phyloP scores from a whole-genome alignment of 2,329 filamentous ascomycete species.

The Mycosphaerella arachidis region DNA sequence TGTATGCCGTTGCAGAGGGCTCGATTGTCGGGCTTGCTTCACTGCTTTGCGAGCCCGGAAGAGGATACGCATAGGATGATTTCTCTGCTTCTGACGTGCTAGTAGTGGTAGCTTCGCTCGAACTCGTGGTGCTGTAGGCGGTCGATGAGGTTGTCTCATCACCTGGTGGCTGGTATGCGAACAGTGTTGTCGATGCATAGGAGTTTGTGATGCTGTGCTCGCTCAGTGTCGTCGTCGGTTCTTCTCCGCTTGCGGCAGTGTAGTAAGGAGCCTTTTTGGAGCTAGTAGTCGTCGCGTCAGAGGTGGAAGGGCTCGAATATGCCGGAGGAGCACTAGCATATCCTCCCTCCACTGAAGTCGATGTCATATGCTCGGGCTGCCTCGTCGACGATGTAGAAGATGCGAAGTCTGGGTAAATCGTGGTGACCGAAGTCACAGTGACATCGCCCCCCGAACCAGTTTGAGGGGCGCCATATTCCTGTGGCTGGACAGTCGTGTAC shows the following conservation, averaged over 20 bases:
- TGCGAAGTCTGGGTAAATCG: not conserved
- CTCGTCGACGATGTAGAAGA: not conserved
- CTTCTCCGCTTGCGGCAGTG: not conserved
- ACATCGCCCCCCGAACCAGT: not conserved
- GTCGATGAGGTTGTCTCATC: not conserved
- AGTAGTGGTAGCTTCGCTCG: not conserved
- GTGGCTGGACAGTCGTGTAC: slow-evolving; percentile 21
- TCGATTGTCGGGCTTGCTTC: not conserved
- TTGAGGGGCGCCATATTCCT: not conserved
- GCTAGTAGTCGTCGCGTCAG: not conserved
- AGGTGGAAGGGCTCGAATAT: not conserved
- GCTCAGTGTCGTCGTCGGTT: not conserved
- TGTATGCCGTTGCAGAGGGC: not conserved
- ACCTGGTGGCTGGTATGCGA: not conserved
- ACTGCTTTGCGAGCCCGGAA: not conserved
- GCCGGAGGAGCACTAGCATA: not conserved
- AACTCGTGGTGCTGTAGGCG: not conserved
- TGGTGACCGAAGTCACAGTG: not conserved
- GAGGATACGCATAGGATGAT: not conserved
- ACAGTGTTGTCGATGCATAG: not conserved
- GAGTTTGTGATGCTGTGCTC: not conserved
- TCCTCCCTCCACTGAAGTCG: not conserved
- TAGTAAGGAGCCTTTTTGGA: not conserved
- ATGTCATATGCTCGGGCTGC: not conserved
- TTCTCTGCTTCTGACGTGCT: not conserved